Evolutionary conservation across 2,329 filamentous ascomycete genomes (phyloP).

Genomic region (Paraconiothyrium sp.): DNA sequence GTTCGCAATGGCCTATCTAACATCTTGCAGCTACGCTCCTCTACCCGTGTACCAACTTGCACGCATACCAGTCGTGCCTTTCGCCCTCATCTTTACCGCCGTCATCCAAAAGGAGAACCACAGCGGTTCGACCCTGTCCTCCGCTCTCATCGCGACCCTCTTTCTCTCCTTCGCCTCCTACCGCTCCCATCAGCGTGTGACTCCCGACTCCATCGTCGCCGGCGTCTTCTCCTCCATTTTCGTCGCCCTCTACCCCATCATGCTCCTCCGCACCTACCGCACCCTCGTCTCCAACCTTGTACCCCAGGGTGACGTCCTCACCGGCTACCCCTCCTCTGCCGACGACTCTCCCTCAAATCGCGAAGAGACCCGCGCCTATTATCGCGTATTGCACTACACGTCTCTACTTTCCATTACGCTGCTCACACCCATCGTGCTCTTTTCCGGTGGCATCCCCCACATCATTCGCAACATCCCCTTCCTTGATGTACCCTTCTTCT

Average conservation of each 20-base stretch:
- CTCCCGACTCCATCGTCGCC: slow-evolving; percentile 61
- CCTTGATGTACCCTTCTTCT: slow-evolving; percentile 65
- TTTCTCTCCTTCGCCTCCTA: slow-evolving; percentile 61
- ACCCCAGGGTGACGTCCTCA: slow-evolving; percentile 56
- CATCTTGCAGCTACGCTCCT: slow-evolving; percentile 55
- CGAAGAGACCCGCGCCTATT: slow-evolving; percentile 62
- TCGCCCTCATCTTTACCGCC: slow-evolving; percentile 60
- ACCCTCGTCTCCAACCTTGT: slow-evolving; percentile 56
- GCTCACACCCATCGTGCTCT: slow-evolving; percentile 59
- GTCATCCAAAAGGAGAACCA: slow-evolving; percentile 58
- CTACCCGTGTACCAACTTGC: slow-evolving; percentile 63
- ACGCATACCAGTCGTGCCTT: slow-evolving; percentile 61
- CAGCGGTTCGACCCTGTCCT: slow-evolving; percentile 59
- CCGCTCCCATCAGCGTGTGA: slow-evolving; percentile 57
- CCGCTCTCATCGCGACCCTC: slow-evolving; percentile 60
- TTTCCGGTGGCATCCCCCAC: slow-evolving; percentile 60
- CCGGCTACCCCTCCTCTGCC: slow-evolving; percentile 46
- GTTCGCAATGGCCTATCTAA: slow-evolving; percentile 14
- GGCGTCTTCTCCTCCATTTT: slow-evolving; percentile 63
- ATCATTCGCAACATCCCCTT: slow-evolving; percentile 64
- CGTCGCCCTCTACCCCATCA: slow-evolving; percentile 61
- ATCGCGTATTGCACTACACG: slow-evolving; percentile 62
- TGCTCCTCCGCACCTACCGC: slow-evolving; percentile 61
- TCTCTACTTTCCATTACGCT: slow-evolving; percentile 61
- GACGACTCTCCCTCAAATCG: slow-evolving; percentile 45